Evolutionary conservation across 768 basidiomycete species (phyloP).

Genomic region (Termitomyces heimii): DNA sequence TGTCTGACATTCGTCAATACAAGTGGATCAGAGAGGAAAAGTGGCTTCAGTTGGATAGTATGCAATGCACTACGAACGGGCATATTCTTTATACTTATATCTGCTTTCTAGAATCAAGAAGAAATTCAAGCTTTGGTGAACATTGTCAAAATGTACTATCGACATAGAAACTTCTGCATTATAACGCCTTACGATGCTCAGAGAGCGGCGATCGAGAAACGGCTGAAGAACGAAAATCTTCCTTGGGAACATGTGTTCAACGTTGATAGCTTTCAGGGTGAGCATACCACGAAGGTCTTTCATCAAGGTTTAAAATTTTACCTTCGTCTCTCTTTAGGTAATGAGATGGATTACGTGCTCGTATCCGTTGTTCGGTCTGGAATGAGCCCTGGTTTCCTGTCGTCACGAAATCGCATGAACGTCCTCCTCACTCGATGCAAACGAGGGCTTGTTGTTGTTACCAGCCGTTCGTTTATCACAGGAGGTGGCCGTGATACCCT

Average conservation of each 20-base stretch:
- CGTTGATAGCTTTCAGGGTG: constrained; percentile 53
- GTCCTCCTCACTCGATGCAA: constrained; percentile 47
- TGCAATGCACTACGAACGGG: background rate
- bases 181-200: constrained; percentile 55
- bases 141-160: constrained; percentile 36
- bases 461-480: constrained; percentile 34
- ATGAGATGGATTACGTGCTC: constrained; percentile 44
- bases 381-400: constrained; percentile 36
- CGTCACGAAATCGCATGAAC: constrained; percentile 39
- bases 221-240: constrained; percentile 26
- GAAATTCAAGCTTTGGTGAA: constrained; percentile 36
- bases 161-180: constrained; percentile 31
- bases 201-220: constrained; percentile 32
- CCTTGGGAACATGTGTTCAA: constrained; percentile 43
- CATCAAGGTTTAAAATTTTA: background rate
- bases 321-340: constrained; percentile 28
- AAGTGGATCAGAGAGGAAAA: constrained; percentile 28
- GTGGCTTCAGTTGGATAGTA: constrained; percentile 42
- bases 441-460: constrained; percentile 41
- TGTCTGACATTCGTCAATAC: constrained; percentile 44
- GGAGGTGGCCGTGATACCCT: constrained; percentile 30
- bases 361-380: constrained; percentile 45
- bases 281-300: background rate
- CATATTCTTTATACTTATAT: background rate
- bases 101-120: constrained; percentile 27